A percentile compares a stretch with the other conserved stretches of the same genome.
Evolutionary conservation across 805 yeast species (phyloP).

Genomic region (Saturnispora gosingensis): DNA sequence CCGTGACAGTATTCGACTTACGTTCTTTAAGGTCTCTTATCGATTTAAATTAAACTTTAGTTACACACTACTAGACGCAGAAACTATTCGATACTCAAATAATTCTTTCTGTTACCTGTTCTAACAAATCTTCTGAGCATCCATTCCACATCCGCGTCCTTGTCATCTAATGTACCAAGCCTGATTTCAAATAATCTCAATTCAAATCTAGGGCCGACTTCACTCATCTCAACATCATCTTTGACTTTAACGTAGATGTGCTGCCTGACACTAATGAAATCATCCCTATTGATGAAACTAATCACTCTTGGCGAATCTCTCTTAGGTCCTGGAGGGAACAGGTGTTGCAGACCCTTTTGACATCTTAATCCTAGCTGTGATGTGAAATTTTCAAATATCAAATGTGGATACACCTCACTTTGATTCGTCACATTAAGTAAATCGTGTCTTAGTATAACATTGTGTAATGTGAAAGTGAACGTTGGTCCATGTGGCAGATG

Average conservation of each 20-base stretch:
- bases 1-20: not conserved
- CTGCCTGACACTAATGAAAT: constrained; percentile 89
- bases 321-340: constrained; percentile 96
- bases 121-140: constrained; percentile 84
- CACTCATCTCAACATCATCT: constrained; percentile 85
- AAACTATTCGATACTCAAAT: constrained; percentile 35
- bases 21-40: constrained; percentile 7
- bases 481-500: constrained; percentile 99
- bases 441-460: constrained; percentile 91
- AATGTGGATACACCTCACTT: constrained; percentile 88
- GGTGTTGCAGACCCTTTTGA: constrained; percentile 68
- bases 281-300: constrained; percentile 83
- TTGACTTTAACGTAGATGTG: constrained; percentile 87
- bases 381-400: constrained; percentile 83
- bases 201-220: constrained; percentile 97
- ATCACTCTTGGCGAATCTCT: constrained; percentile 85
- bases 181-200: constrained; percentile 85
- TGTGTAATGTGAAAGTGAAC: constrained; percentile 86
- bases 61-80: not conserved
- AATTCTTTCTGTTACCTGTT: constrained; percentile 92
- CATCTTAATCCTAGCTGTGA: constrained; percentile 77
- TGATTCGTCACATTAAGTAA: constrained; percentile 76
- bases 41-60: not conserved
- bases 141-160: constrained; percentile 98
- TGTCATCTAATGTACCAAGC: constrained; percentile 86